These are phyloP conservation scores for Cladosporium sp. DNA, from an alignment of 2,329 filamentous ascomycete species.

Conservation along the genomic window DNA sequence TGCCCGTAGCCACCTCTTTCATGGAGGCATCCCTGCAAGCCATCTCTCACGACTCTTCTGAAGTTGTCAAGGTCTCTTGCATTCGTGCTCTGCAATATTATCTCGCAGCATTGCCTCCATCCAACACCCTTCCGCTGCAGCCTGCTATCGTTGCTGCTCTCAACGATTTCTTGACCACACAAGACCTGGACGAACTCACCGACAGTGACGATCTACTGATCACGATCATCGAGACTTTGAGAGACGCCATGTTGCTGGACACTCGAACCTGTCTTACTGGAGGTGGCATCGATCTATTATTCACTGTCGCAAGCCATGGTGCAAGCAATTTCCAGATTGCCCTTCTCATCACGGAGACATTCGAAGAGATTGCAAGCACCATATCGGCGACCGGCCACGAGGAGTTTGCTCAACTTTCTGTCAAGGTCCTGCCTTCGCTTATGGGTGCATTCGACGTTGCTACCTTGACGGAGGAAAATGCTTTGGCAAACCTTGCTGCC, in stretches of 20 bases:
- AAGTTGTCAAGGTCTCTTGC: slow-evolving; percentile 88
- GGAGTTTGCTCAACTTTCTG: slow-evolving; percentile 72
- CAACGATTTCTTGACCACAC: slow-evolving; percentile 68
- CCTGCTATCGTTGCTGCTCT: slow-evolving; percentile 55
- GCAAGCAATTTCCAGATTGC: slow-evolving; percentile 88
- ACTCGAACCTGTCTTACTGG: slow-evolving; percentile 67
- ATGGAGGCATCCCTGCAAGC: slow-evolving; percentile 70
- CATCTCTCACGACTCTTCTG: slow-evolving; percentile 69
- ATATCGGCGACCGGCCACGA: slow-evolving; percentile 61
- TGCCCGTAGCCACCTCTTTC: slow-evolving; percentile 54
- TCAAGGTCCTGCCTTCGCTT: slow-evolving; percentile 80
- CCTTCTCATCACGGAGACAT: slow-evolving; percentile 80
- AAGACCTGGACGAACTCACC: slow-evolving; percentile 76
- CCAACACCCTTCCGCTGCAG: slow-evolving; percentile 55
- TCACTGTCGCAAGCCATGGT: slow-evolving; percentile 81
- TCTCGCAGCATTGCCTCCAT: slow-evolving; percentile 49
- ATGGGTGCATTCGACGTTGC: slow-evolving; percentile 87
- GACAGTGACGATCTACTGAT: slow-evolving; percentile 91
- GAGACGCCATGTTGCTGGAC: slow-evolving; percentile 77
- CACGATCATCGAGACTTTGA: slow-evolving; percentile 79
- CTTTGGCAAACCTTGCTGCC: slow-evolving; percentile 78
- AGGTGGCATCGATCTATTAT: slow-evolving; percentile 76
- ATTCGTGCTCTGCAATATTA: slow-evolving; percentile 78
- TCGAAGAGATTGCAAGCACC: slow-evolving; percentile 75
- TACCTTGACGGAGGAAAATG: slow-evolving; percentile 76